Evolutionary conservation across 192 early-diverging fungal species (phyloP).

Genomic region (Coemansia sp.): DNA sequence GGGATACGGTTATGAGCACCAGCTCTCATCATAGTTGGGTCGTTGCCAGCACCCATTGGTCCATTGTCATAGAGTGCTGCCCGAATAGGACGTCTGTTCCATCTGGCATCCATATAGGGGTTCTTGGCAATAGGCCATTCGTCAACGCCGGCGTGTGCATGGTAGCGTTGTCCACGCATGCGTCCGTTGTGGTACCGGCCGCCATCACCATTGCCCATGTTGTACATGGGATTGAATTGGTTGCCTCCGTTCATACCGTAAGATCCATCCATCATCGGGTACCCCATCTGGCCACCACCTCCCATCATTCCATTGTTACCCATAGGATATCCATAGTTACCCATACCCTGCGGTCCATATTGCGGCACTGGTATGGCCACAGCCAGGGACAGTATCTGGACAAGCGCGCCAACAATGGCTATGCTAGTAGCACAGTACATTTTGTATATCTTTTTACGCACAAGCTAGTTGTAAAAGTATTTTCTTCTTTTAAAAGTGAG

Average conservation of each 20-base stretch:
- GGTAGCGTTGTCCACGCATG: slow-evolving; percentile 39
- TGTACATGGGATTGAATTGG: slow-evolving; percentile 25
- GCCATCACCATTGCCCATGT: slow-evolving; percentile 11
- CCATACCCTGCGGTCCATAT: slow-evolving; percentile 33
- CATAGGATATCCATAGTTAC: slow-evolving; percentile 25
- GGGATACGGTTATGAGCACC: slow-evolving; percentile 33
- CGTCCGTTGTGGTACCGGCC: slow-evolving; percentile 9
- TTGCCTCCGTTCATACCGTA: slow-evolving; percentile 18
- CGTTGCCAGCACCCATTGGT: neutral
- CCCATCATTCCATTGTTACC: slow-evolving; percentile 11
- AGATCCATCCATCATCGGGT: slow-evolving; percentile 5
- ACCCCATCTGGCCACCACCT: slow-evolving; percentile 16
- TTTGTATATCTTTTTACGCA: neutral
- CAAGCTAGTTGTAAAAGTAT: too few relatives aligned
- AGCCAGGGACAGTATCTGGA: slow-evolving; percentile 1
- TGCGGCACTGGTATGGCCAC: slow-evolving; percentile 22
- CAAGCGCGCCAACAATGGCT: slow-evolving; percentile 4
- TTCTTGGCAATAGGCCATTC: slow-evolving; percentile 41
- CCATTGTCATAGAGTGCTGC: slow-evolving; percentile 12
- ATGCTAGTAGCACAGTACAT: slow-evolving; percentile 9
- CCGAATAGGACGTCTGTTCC: slow-evolving; percentile 10
- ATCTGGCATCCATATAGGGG: slow-evolving; percentile 29
- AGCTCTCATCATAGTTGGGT: slow-evolving; percentile 19
- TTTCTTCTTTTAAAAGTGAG: neutral
- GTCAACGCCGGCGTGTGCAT: slow-evolving; percentile 29